Conservation (phyloP, 176 grass and related monocot species). For the Oropetium thomaeum region DNA sequence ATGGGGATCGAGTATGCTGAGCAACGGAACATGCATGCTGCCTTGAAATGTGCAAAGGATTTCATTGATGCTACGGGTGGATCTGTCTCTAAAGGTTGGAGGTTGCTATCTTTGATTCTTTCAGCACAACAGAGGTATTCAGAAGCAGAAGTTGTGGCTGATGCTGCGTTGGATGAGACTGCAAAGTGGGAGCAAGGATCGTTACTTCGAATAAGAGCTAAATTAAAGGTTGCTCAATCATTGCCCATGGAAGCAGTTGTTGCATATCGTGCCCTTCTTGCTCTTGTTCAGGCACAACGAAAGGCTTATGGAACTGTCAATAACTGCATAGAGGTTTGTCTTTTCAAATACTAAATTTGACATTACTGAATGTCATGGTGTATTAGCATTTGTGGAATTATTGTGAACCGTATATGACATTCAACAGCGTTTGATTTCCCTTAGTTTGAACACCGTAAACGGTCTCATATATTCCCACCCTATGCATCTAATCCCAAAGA, state of each 20-base stretch:
- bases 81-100: constrained; percentile 87
- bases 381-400: background rate
- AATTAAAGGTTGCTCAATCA: constrained; percentile 80
- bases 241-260: constrained; percentile 78
- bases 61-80: constrained; percentile 90
- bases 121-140: constrained; percentile 80
- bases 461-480: background rate
- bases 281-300: constrained; percentile 92
- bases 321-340: constrained; percentile 61
- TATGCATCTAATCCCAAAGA: background rate
- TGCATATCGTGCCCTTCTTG: constrained; percentile 77
- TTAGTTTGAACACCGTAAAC: background rate
- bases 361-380: background rate
- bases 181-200: constrained; percentile 95
- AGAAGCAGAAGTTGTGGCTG: constrained; percentile 84
- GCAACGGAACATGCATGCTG: constrained; percentile 77
- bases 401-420: background rate
- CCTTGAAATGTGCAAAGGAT: constrained; percentile 82
- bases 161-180: constrained; percentile 92
- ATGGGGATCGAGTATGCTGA: constrained; percentile 81
- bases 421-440: background rate
- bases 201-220: constrained; percentile 79
- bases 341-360: constrained; percentile 15
- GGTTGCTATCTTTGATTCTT: constrained; percentile 80
- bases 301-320: constrained; percentile 66